A percentile compares a stretch with the other conserved stretches of the same genome.
Evolutionary conservation across 805 yeast genomes (phyloP).

Genomic region (Candida oleophila): DNA sequence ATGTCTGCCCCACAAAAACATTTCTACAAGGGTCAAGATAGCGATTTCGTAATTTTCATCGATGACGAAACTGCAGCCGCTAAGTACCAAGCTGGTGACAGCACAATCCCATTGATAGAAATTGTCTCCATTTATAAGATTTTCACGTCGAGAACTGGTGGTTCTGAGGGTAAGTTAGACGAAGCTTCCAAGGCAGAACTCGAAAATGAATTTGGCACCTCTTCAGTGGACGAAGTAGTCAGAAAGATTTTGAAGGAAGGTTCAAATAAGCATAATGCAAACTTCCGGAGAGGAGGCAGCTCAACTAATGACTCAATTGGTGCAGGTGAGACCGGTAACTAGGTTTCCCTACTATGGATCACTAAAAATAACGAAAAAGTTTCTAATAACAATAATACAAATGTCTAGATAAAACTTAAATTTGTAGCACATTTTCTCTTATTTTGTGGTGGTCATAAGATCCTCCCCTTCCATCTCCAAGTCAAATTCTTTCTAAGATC

Average conservation of each 20-base stretch:
- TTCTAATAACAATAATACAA: too few relatives aligned
- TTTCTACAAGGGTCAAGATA: slow-evolving; percentile 62
- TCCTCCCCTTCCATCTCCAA: neutral
- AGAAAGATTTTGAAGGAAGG: slow-evolving; percentile 63
- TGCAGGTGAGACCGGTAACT: slow-evolving; percentile 21
- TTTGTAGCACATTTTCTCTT: too few relatives aligned
- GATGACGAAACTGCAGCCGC: slow-evolving; percentile 51
- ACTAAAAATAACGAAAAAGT: slow-evolving; percentile 5
- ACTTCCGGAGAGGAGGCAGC: slow-evolving; percentile 16
- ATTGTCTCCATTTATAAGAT: slow-evolving; percentile 65
- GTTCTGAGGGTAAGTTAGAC: slow-evolving; percentile 69
- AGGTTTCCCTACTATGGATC: too few relatives aligned
- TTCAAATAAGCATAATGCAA: slow-evolving; percentile 38
- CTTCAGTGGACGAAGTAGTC: slow-evolving; percentile 55
- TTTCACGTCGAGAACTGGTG: slow-evolving; percentile 62
- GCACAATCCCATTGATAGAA: slow-evolving; percentile 56
- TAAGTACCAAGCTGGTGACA: slow-evolving; percentile 50
- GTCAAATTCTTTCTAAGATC: neutral
- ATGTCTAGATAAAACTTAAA: too few relatives aligned
- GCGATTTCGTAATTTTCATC: slow-evolving; percentile 66
- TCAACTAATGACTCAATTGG: slow-evolving; percentile 51
- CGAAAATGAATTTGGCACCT: slow-evolving; percentile 66
- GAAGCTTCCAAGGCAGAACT: slow-evolving; percentile 69
- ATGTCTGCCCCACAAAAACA: slow-evolving; percentile 40
- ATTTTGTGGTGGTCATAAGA: too few relatives aligned